These are phyloP conservation scores for Candida jianshihensis DNA, from an alignment of 805 yeast species.

Conservation along the genomic window DNA sequence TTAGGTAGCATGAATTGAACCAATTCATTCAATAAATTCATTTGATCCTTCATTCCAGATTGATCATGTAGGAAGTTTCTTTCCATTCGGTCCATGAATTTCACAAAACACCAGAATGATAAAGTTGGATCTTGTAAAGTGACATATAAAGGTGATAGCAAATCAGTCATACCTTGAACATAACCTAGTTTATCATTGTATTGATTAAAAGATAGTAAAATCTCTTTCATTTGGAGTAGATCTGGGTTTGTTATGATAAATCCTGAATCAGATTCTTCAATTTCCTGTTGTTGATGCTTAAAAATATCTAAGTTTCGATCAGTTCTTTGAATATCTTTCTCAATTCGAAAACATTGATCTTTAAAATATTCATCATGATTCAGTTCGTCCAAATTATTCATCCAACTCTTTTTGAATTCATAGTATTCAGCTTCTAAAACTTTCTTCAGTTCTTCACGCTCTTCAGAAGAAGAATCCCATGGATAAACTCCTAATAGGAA, in stretches of 20 bases:
- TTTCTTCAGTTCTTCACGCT: constrained; percentile 50
- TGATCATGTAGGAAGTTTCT: constrained; percentile 88
- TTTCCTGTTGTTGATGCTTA: constrained; percentile 27
- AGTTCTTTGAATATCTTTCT: constrained; percentile 88
- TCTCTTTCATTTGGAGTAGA: constrained; percentile 62
- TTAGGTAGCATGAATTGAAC: constrained; percentile 89
- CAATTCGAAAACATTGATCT: constrained; percentile 85
- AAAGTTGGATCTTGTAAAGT: constrained; percentile 61
- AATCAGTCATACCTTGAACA: constrained; percentile 97
- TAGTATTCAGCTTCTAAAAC: constrained; percentile 56
- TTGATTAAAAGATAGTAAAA: constrained; percentile 81
- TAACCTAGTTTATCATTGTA: constrained; percentile 81
- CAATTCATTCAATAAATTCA: constrained; percentile 74
- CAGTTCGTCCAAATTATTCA: constrained; percentile 41
- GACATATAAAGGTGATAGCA: constrained; percentile 78
- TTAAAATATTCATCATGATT: constrained; percentile 67
- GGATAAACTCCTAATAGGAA: constrained; percentile 79
- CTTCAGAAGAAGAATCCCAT: constrained; percentile 75
- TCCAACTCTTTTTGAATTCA: constrained; percentile 66
- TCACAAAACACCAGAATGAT: constrained; percentile 83
- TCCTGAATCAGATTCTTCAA: constrained; percentile 40
- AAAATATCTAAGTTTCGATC: constrained; percentile 73
- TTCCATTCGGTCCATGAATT: constrained; percentile 92
- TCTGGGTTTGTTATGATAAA: constrained; percentile 71
- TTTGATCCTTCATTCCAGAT: constrained; percentile 86